Base-by-base conservation (phyloP, 2,329 filamentous ascomycete genomes). In the Ploettnerulaceae sp. region DNA sequence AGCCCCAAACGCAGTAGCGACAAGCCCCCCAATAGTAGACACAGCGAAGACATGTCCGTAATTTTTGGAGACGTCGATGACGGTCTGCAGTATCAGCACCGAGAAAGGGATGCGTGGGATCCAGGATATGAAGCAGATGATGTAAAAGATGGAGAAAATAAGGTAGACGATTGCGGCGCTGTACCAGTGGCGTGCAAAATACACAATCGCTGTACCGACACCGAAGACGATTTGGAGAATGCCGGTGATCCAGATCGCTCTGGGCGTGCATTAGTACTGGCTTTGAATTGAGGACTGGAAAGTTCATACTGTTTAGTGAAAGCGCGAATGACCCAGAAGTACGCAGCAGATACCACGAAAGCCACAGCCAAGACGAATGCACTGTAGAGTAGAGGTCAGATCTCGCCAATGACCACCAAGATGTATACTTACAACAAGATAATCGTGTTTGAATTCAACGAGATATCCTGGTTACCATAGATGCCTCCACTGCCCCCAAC, bases 51-150 rank as follows among this genome's bases (percentile, higher is more conserved):
- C 86, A 61, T 96, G 89, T 1, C 90, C 89, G 58, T 85, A 86
- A 21, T 74, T 79, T 61, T 89, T 89, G 31, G 89, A 84, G 0
- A 96, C 84, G 57, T 95, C 86, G 58, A 95, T 89, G 17, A 82
- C 76, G 0, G 87, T 91, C 66, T 85, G 83, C 38, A 96, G 76
- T 88, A 96, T 94, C 51, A 96, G 71, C 0, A 88, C 87, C 7
- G 85, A 89, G 66, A 95, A 96, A 0, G 89, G 91, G 49, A 97
- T 96, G 41, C 90, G 78, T 14, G 79, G 83, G 45, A 91, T 91
- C 90, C 91, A 97, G 39, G 79, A 84, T 61, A 86, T 82, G 70
- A 96, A 96, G 62, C 82, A 89, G 61, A 95, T 75, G 46, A 88
- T 77, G 49, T 84, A 77, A 67, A 95, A 90, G 37, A 85, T 67